Percentiles rank a stretch among this genome's conserved stretches.
Conservation (phyloP, 306 rosid species). For the Quercus glauca region DNA sequence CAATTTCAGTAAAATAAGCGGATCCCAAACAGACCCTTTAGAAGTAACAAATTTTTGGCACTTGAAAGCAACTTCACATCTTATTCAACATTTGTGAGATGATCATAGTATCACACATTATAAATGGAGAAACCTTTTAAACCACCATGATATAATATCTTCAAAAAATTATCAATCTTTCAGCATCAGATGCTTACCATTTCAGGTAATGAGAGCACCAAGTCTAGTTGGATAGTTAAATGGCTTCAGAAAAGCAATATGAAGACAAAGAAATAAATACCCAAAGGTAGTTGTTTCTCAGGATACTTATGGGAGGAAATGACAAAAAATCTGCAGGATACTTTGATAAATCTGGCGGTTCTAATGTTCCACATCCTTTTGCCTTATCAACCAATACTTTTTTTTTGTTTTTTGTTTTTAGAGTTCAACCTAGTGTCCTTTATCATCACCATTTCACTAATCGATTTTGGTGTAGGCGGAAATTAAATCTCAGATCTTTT, state of each 20-base stretch:
- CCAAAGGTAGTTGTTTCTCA: constrained; percentile 6
- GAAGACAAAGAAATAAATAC: constrained; percentile 23
- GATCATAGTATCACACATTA: neutral
- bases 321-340: constrained; percentile 77
- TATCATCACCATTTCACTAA: too few species aligned
- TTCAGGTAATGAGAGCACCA: constrained; percentile 85
- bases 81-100: neutral
- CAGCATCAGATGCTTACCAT: constrained; percentile 51
- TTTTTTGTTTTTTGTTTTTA: too few species aligned
- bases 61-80: too few species aligned
- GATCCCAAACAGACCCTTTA: too few species aligned
- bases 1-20: too few species aligned
- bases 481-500: fast-evolving
- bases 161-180: neutral
- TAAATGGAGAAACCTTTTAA: constrained; percentile 2
- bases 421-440: too few species aligned
- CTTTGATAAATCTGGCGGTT: constrained; percentile 78
- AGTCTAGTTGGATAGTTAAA: constrained; percentile 98
- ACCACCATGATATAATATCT: constrained; percentile 2
- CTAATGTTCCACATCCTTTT: constrained; percentile 70
- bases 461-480: fast-evolving
- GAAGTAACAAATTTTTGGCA: too few species aligned
- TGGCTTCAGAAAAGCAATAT: constrained; percentile 41
- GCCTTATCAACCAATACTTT: constrained; percentile 84
- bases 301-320: constrained; percentile 74